Base-by-base conservation (phyloP, 805 yeast genomes). In the Yamadazyma sp. region DNA sequence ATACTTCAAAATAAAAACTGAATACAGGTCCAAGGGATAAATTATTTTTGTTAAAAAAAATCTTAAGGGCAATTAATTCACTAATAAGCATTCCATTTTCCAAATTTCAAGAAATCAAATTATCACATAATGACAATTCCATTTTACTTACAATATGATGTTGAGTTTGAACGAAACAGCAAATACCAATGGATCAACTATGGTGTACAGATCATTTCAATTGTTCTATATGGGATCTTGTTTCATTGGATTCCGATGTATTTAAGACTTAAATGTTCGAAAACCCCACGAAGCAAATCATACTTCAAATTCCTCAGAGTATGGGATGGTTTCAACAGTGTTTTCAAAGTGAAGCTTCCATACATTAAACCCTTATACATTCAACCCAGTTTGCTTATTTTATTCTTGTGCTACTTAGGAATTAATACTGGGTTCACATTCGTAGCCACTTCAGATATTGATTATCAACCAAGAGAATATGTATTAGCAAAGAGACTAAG, bases 401-500 rank as follows among this genome's bases (percentile, higher is more conserved):
- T 68, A 8, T 49, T 45, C 14, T 25, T 48, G 2, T 36, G 43
- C 4, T 70, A 57, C 37, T 14, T 59, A 7, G 60, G 52, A 1
- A 36, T 70, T 19, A 52, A 53, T 31, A 57, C 42, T 1, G 41
- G 43, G 4, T 61, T 72, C 29, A 44, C 57, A 29, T 33, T 53
- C 9, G 49, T 51, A 2, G 50, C 59, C 32, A 67, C 72, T 1
- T 40, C 29, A 3, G 76, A 70, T 35, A 35, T 72, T 17, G 52
- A 57, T 36, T 70, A 72, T 40, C 54, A 56, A 35, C 68, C 70
- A 4, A 44, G 56, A 31, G 46, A 34, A 23, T 71, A 71, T 40
- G 52, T 71, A 27, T 50, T 72, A 12, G 64, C 65, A 10, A 72
- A 72, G 46, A 45, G 76, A 38, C 33, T 70, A 2, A 69, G 69